Base-by-base conservation (phyloP, 1,284 basidiomycete genomes). In the Ceratobasidium sp. region DNA sequence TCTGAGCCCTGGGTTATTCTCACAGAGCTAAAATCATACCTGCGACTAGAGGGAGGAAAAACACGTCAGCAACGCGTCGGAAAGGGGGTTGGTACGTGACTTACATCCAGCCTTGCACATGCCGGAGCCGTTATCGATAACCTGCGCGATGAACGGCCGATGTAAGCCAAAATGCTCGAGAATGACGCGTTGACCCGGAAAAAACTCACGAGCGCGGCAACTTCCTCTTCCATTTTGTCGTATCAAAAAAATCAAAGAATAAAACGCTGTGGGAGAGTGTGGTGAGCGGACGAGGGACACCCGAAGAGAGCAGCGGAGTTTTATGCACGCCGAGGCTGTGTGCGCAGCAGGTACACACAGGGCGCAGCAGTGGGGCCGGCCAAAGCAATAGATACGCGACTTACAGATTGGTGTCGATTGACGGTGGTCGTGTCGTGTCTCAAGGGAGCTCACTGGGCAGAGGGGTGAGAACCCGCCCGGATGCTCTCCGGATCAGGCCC, bases 71-170 rank as follows among this genome's bases (percentile, higher is more conserved):
- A 27, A 66, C 62, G 62, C 73, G 73, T 66, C 48, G 30, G 8
- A 73, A 73, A 38, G 27, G 1, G 48, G 48, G 48, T 41, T n/a
- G 77, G 55, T 18, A 27, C 12, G 3, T 20, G 50, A 80, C 81
- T 80, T 73, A 82, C 81, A 81, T 41, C 88, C 88, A 84, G 88
- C 88, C 85, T 89, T 89, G 85, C 88, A 89, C 88, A 89, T 89
- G 83, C 88, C 88, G 81, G 85, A 87, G 82, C 87, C 85, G 83
- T 87, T 87, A 84, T 87, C 87, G 80, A 87, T 86, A 80, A 87
- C 86, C 84, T 85, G 57, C 54, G 75, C 50, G 46, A 50, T 8
- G 60, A 27, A 8, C 20, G n/a, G 16, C 27, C 41, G 46, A 44
- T 30, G n/a, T 77, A 23, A 59, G 50, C 54, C 52, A 38, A 18